A percentile compares a stretch with the other conserved stretches of the same genome.
phyloP scores from a whole-genome alignment of 257 asterid species.

The Ilex asprella region DNA sequence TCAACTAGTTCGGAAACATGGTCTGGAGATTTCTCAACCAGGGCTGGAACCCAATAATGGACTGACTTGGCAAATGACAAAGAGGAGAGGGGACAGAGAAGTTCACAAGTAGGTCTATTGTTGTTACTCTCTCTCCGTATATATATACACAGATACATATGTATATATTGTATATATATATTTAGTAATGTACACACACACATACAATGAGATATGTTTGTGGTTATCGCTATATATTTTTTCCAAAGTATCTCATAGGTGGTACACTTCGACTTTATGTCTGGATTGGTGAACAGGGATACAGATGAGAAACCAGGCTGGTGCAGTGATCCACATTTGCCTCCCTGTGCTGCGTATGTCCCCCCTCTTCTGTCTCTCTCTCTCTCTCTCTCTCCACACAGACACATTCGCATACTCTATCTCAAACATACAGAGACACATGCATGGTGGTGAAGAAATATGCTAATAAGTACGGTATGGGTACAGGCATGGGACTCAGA shows the following conservation, averaged over 20 bases:
- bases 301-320: slow-evolving; percentile 99
- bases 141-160: no score
- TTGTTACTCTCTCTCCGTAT: neutral
- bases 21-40: slow-evolving; percentile 96
- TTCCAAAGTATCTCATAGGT: no score
- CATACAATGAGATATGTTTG: no score
- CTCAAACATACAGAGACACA: no score
- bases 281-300: slow-evolving; percentile 47
- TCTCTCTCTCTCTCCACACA: no score
- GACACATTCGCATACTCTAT: no score
- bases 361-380: slow-evolving; percentile 10
- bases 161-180: no score
- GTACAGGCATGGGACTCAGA: no score
- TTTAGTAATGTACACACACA: no score
- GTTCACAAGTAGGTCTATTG: slow-evolving; percentile 77
- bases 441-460: no score
- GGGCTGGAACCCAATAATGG: slow-evolving; percentile 99
- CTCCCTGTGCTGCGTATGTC: slow-evolving; percentile 98
- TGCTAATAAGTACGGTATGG: no score
- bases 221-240: no score
- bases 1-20: slow-evolving; percentile 78
- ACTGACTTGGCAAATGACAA: slow-evolving; percentile 99
- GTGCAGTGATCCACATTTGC: slow-evolving; percentile 97
- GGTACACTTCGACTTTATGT: neutral
- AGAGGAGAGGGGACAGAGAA: slow-evolving; percentile 92